A percentile compares a stretch with the other conserved stretches of the same genome.
Conservation (phyloP, 345 rosid genomes). For the Physaria fendleri region DNA sequence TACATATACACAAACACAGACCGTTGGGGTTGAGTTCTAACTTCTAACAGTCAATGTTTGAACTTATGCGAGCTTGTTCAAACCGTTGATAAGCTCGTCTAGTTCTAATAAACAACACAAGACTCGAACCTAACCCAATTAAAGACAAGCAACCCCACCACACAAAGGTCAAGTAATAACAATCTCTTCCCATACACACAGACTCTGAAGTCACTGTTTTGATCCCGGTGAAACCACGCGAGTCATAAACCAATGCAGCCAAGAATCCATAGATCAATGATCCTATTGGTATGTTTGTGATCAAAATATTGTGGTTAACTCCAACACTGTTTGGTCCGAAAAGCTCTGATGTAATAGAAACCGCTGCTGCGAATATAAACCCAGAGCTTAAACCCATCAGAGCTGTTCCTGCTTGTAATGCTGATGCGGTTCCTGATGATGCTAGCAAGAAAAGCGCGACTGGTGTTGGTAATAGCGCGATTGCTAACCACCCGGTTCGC, state of each 20-base stretch:
- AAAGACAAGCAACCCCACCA: constrained; percentile 87
- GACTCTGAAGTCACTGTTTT: not conserved
- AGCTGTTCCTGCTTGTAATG: constrained; percentile 56
- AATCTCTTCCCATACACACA: constrained; percentile 72
- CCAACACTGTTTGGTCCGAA: constrained; percentile 91
- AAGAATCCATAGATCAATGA: constrained; percentile 77
- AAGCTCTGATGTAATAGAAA: constrained; percentile 85
- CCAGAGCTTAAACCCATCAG: constrained; percentile 83
- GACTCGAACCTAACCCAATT: constrained; percentile 57
- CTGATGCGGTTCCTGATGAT: constrained; percentile 38
- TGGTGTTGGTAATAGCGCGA: constrained; percentile 80
- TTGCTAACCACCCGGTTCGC: constrained; percentile 84
- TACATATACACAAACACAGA: constrained; percentile 4
- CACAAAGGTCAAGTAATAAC: constrained; percentile 76
- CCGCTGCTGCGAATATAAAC: constrained; percentile 91
- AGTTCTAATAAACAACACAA: constrained; percentile 73
- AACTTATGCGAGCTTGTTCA: constrained; percentile 47
- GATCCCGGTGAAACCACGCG: constrained; percentile 31
- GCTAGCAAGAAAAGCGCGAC: constrained; percentile 73
- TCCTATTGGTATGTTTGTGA: constrained; percentile 89
- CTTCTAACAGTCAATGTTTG: constrained; percentile 18
- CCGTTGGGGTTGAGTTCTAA: not conserved
- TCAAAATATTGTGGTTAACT: constrained; percentile 87
- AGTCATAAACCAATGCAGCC: constrained; percentile 77
- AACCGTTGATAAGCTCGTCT: constrained; percentile 73